Evolutionary conservation across 306 rosid genomes (phyloP).

Genomic region (Alnus rubra): DNA sequence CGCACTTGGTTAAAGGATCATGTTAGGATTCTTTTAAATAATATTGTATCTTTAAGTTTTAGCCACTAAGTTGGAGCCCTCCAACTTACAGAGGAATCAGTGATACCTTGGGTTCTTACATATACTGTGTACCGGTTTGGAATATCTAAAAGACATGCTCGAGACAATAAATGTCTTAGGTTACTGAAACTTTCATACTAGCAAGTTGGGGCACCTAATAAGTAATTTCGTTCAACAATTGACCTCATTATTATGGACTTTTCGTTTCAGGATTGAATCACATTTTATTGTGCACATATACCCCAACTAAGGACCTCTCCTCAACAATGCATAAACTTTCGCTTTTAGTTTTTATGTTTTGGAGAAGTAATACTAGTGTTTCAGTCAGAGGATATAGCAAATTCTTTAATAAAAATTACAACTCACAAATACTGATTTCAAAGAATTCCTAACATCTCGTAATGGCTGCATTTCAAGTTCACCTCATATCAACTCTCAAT

Average conservation of each 20-base stretch:
- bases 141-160: neutral
- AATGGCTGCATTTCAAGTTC: neutral
- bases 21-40: neutral
- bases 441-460: neutral
- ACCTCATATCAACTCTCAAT: neutral
- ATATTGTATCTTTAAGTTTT: neutral
- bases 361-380: neutral
- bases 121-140: neutral
- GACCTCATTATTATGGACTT: neutral
- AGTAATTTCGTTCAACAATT: neutral
- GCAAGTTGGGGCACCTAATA: neutral
- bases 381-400: neutral
- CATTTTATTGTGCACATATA: neutral
- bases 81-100: neutral
- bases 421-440: neutral
- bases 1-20: neutral
- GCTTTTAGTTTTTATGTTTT: neutral
- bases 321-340: neutral
- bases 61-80: neutral
- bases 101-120: neutral
- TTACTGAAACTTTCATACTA: neutral
- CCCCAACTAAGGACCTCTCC: neutral
- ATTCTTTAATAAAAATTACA: neutral
- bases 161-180: neutral
- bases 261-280: neutral